Evolutionary conservation across 2,329 filamentous ascomycete species (phyloP), one percentile per base, ranked within the genome.

Genomic region (Alternaria gaisen): DNA sequence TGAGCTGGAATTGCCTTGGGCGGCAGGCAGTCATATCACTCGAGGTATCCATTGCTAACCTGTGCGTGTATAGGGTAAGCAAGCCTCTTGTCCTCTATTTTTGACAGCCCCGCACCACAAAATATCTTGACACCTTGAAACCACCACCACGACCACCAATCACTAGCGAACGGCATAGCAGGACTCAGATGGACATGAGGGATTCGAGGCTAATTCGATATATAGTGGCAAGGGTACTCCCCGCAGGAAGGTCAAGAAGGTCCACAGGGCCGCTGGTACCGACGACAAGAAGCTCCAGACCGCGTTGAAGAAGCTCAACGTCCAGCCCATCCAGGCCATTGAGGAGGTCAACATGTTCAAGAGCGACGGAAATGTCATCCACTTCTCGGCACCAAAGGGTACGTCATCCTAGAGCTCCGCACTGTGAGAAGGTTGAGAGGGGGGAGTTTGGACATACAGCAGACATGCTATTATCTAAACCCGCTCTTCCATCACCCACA

Each of bases 301-400:
- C 66, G 86, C 93, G 66, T 88, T 99, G 72, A 99, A 99, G 92
- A 99, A 99, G 91, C 90, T 99, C 83, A 98, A 98, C 85, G 94
- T 97, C 62, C 95, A 99, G 89, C 95, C 95, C 78, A 98, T 99
- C 84, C 94, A 97, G 87, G 93, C 92, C 72, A 99, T 99, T 77
- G 95, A 99, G 90, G 95, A 99, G 87, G 95, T 99, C 82, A 99
- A 99, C 91, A 99, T 99, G 95, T 99, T 99, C 91, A 99, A 99
- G 91, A 91, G 92, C 81, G 95, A 99, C 81, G 95, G 95, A 83
- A 99, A 99, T 83, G 95, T 99, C 83, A 98, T 99, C 80, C 95
- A 99, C 89, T 99, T 99, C 82, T 91, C 93, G 77, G 92, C 92
- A 79, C 95, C 95, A 75, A 97, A 97, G 88, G 95, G 95, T 98